Conservation (phyloP, 2,329 filamentous ascomycete genomes). For the Aspergillus pseudonomiae region DNA sequence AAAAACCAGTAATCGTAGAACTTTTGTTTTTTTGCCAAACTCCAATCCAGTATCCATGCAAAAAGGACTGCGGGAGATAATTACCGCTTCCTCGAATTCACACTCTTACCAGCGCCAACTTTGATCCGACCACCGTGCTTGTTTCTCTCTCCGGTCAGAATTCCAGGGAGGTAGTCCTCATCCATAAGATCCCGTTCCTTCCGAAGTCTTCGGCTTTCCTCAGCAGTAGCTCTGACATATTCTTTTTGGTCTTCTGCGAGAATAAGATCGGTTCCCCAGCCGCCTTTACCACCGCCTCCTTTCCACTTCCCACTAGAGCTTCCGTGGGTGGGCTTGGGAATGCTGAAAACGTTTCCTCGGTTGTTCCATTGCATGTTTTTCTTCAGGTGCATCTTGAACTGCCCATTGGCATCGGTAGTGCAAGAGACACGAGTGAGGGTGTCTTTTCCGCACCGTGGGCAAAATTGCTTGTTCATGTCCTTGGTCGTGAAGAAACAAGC, state of each 20-base stretch:
- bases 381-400: conserved; percentile 85
- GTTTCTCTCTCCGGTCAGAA: conserved; percentile 77
- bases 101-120: conserved; percentile 81
- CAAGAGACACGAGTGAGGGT: conserved; percentile 84
- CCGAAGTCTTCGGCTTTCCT: conserved; percentile 60
- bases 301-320: conserved; percentile 74
- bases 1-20: conserved; percentile 15
- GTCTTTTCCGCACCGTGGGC: conserved; percentile 83
- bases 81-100: conserved; percentile 72
- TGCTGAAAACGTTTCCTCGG: conserved; percentile 85
- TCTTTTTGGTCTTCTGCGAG: conserved; percentile 96
- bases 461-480: conserved; percentile 89
- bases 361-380: conserved; percentile 97
- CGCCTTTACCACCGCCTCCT: conserved; percentile 74
- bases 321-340: conserved; percentile 86
- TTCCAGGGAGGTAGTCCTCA: conserved; percentile 83
- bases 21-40: conserved; percentile 27
- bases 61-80: neutral
- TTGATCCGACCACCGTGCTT: conserved; percentile 68
- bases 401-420: conserved; percentile 77
- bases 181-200: conserved; percentile 89
- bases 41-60: conserved; percentile 21
- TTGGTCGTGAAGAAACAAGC: conserved; percentile 85
- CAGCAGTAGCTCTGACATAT: conserved; percentile 66
- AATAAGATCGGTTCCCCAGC: conserved; percentile 84